A percentile compares a stretch with the other conserved stretches of the same genome.
phyloP scores from a whole-genome alignment of 2,329 filamentous ascomycete genomes.

The Arthrinium phaeospermum region DNA sequence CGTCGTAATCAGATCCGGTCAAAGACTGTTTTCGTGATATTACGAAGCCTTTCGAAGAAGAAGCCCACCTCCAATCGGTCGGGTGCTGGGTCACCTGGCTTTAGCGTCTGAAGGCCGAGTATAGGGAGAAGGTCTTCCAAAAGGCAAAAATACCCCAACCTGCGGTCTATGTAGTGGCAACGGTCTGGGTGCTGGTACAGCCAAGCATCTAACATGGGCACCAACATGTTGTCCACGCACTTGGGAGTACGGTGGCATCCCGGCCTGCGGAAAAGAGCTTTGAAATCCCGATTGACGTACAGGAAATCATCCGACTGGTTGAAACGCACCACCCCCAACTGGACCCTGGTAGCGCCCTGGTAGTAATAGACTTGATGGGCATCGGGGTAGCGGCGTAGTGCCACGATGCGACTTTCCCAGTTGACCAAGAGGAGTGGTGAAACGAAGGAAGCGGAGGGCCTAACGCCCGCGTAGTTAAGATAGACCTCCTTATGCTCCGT shows the following conservation, averaged over 20 bases:
- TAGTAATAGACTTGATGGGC: not conserved
- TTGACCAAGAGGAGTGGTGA: not conserved
- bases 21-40: too few species aligned
- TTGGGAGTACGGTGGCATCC: too few species aligned
- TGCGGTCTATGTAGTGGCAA: not conserved
- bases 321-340: not conserved
- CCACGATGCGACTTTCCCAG: not conserved
- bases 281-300: not conserved
- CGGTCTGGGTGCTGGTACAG: not conserved
- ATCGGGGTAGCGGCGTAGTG: not conserved
- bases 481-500: not conserved
- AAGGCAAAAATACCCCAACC: not conserved
- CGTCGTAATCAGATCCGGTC: too few species aligned
- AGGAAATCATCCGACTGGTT: not conserved
- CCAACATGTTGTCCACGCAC: not conserved
- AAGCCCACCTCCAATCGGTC: not conserved
- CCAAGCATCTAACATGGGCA: not conserved
- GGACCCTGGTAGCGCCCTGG: too few species aligned
- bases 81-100: not conserved
- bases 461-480: not conserved
- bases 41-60: too few species aligned
- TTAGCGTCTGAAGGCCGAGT: too few species aligned
- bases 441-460: not conserved
- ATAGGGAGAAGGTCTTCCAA: accelerated
- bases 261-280: too few species aligned